Evolutionary conservation across 2,329 filamentous ascomycete genomes (phyloP).

Genomic region (Colletotrichum sp.): DNA sequence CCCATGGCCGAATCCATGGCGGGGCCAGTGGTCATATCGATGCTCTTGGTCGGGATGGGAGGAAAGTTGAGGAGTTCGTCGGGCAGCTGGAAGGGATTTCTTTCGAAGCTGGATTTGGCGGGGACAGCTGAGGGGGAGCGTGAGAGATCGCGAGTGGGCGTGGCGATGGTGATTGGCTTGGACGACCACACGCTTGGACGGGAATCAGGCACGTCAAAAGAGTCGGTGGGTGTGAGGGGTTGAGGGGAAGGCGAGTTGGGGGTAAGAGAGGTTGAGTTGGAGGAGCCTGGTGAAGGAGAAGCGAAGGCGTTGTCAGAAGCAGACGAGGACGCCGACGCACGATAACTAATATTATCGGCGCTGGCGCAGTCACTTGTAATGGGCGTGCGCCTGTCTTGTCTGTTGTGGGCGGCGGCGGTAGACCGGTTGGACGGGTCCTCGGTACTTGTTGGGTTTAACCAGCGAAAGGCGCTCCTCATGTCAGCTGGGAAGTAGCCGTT

Average conservation of each 20-base stretch:
- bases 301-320: slow-evolving; percentile 25
- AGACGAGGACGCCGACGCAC: slow-evolving; percentile 32
- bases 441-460: slow-evolving; percentile 26
- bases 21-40: slow-evolving; percentile 64
- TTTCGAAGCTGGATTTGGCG: slow-evolving; percentile 27
- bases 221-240: slow-evolving; percentile 46
- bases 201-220: slow-evolving; percentile 27
- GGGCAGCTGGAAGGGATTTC: slow-evolving; percentile 28
- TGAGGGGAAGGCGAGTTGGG: slow-evolving; percentile 47
- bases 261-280: slow-evolving; percentile 36
- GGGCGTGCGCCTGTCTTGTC: slow-evolving; percentile 12
- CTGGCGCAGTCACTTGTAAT: slow-evolving; percentile 19
- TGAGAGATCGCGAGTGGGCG: slow-evolving; percentile 26
- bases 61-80: slow-evolving; percentile 30
- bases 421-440: slow-evolving; percentile 26
- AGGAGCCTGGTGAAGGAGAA: slow-evolving; percentile 32
- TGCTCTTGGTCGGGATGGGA: slow-evolving; percentile 29
- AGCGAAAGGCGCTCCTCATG: slow-evolving; percentile 26
- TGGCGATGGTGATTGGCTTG: slow-evolving; percentile 41
- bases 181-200: slow-evolving; percentile 27
- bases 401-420: slow-evolving; percentile 25
- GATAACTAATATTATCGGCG: slow-evolving; percentile 43
- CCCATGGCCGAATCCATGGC: slow-evolving; percentile 63
- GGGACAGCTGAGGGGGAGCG: slow-evolving; percentile 28
- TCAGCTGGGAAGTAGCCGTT: slow-evolving; percentile 22